Conservation (phyloP, 139 green algal genomes). For the Micromonas commoda region DNA sequence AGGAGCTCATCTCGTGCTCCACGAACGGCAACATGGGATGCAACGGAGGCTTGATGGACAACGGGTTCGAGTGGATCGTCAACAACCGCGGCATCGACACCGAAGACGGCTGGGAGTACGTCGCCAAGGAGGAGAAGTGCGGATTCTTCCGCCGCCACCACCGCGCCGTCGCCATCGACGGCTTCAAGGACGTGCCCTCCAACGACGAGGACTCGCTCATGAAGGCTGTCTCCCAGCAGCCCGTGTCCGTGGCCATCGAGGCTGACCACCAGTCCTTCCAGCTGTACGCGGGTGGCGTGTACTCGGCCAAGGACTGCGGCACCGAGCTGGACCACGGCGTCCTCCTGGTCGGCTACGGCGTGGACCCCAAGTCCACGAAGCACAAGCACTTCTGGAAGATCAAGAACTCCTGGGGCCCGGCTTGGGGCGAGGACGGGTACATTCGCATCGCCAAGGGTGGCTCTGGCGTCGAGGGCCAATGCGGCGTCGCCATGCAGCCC, state of each 20-base stretch:
- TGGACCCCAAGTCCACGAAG: slow-evolving; percentile 36
- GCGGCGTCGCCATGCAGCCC: slow-evolving; percentile 73
- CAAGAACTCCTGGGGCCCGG: slow-evolving; percentile 91
- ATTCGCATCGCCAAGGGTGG: slow-evolving; percentile 59
- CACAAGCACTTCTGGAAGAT: slow-evolving; percentile 78
- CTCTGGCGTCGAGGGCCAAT: slow-evolving; percentile 58
- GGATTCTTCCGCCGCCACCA: too few relatives aligned
- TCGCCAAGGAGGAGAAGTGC: slow-evolving; percentile 38
- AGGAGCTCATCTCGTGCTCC: slow-evolving; percentile 88
- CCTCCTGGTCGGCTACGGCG: slow-evolving; percentile 86
- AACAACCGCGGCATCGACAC: slow-evolving; percentile 82
- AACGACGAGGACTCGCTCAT: slow-evolving; percentile 47
- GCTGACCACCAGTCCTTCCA: slow-evolving; percentile 74
- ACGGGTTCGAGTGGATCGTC: slow-evolving; percentile 80
- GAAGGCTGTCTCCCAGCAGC: slow-evolving; percentile 74
- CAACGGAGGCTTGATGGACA: slow-evolving; percentile 90
- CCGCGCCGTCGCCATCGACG: slow-evolving; percentile 75
- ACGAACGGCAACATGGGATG: slow-evolving; percentile 62
- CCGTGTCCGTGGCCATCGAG: slow-evolving; percentile 89
- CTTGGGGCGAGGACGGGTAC: slow-evolving; percentile 86
- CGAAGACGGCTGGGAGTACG: slow-evolving; percentile 83
- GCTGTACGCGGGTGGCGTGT: slow-evolving; percentile 81
- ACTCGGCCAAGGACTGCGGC: slow-evolving; percentile 61
- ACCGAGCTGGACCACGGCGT: slow-evolving; percentile 90
- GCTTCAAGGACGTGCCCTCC: slow-evolving; percentile 79